Conservation (phyloP, 139 green algal species). For the Edaphochlamys debaryana region DNA sequence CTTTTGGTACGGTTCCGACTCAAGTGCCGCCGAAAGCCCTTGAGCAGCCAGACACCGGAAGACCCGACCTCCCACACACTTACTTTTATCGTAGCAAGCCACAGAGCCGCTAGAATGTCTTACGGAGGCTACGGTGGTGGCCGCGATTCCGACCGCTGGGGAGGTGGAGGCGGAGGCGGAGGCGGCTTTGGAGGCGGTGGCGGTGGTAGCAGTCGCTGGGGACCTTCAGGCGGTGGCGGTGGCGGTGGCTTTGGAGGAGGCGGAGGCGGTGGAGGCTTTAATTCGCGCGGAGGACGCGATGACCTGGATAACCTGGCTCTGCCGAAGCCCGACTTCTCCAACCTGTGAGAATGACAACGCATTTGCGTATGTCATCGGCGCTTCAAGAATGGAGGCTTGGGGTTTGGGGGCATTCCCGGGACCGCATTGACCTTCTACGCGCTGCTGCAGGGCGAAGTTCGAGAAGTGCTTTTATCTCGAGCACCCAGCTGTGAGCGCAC, state of each 20-base stretch:
- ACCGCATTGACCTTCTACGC: background rate
- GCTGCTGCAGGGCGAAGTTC: slow-evolving; percentile 26
- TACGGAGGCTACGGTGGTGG: no score
- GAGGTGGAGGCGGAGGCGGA: background rate
- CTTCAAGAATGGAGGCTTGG: background rate
- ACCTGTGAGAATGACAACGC: slow-evolving; percentile 2
- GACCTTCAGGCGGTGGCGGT: background rate
- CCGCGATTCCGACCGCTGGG: slow-evolving; percentile 38
- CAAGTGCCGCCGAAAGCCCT: no score
- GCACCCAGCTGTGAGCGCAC: slow-evolving; percentile 81
- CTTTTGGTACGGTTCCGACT: no score
- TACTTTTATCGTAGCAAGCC: no score
- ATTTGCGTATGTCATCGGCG: background rate
- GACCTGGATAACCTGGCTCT: slow-evolving; percentile 84
- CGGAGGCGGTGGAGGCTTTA: slow-evolving; percentile 49
- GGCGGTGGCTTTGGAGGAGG: slow-evolving; percentile 43
- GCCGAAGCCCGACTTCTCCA: slow-evolving; percentile 33
- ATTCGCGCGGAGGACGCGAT: slow-evolving; percentile 45
- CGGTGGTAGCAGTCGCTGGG: slow-evolving; percentile 51
- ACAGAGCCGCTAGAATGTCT: no score
- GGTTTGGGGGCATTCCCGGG: no score
- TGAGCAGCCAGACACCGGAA: no score
- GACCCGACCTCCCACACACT: no score
- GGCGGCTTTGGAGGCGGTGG: slow-evolving; percentile 14
- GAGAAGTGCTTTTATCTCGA: slow-evolving; percentile 62